phyloP scores from a whole-genome alignment of 768 basidiomycete species.

The Mycena pura region DNA sequence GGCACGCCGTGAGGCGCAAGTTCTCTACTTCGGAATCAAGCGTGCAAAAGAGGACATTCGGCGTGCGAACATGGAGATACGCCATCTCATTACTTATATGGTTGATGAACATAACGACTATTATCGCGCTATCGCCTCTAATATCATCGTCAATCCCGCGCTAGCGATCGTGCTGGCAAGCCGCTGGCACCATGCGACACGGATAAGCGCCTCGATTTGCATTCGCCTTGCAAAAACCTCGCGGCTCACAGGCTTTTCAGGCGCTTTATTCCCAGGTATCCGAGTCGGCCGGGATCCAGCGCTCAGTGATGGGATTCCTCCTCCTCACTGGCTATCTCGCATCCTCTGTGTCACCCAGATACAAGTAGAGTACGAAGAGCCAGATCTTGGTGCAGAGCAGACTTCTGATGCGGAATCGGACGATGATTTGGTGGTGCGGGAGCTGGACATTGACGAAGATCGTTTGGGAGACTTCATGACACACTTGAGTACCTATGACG shows the following conservation, averaged over 20 bases:
- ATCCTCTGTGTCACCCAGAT: not conserved
- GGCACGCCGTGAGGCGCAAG: constrained; percentile 29
- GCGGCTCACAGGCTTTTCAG: not conserved
- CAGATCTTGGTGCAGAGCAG: not conserved
- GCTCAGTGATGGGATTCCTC: not conserved
- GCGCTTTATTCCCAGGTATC: not conserved
- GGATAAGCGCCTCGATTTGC: not conserved
- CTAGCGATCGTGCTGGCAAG: not conserved
- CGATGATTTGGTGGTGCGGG: not conserved
- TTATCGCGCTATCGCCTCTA: not conserved
- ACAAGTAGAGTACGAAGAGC: not conserved
- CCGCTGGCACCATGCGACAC: not conserved
- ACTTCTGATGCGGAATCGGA: not conserved
- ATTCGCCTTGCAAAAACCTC: not conserved
- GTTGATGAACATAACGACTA: constrained; percentile 28
- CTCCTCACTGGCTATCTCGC: not conserved
- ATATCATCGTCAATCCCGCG: not conserved
- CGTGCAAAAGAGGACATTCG: constrained; percentile 40
- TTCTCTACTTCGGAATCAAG: constrained; percentile 31
- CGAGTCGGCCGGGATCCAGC: not conserved
- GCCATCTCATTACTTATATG: constrained; percentile 34
- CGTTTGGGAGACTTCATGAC: not conserved
- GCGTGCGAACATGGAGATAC: constrained; percentile 40
- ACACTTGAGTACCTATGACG: not conserved
- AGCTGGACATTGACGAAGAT: constrained; percentile 4